phyloP scores from a whole-genome alignment of 177 flowering plant species.

The Vitis hybrid region DNA sequence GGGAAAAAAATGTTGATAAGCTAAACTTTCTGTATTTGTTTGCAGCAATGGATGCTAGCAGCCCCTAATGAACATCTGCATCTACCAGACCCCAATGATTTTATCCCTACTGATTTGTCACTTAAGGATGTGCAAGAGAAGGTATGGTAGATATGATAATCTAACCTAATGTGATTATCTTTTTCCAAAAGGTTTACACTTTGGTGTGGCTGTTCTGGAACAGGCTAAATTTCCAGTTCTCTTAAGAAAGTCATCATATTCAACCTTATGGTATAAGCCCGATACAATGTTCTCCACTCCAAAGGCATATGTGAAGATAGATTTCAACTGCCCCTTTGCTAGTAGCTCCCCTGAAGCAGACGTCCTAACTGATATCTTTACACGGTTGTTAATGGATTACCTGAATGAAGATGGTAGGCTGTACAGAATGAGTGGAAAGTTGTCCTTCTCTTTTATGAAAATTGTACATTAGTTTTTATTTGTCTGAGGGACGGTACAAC shows the following conservation, averaged over 20 bases:
- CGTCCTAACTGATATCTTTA: conserved; percentile 74
- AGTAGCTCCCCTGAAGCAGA: conserved; percentile 76
- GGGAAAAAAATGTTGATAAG: background rate
- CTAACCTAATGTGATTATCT: background rate
- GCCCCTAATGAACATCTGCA: conserved; percentile 71
- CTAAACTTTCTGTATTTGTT: background rate
- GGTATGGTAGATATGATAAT: conserved; percentile 32
- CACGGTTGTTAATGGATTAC: conserved; percentile 80
- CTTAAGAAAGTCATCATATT: conserved; percentile 63
- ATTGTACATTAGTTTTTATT: background rate
- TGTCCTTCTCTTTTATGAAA: background rate
- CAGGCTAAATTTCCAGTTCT: conserved; percentile 70
- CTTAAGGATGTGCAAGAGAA: conserved; percentile 52
- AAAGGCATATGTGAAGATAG: conserved; percentile 80
- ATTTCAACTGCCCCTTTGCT: conserved; percentile 80
- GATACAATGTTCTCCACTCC: conserved; percentile 80
- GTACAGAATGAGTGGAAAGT: background rate
- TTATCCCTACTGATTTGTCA: conserved; percentile 86
- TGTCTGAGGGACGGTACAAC: background rate
- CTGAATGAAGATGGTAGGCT: conserved; percentile 95
- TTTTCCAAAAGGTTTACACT: background rate
- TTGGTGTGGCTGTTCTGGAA: conserved; percentile 11
- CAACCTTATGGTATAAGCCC: conserved; percentile 91
- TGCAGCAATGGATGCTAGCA: conserved; percentile 78
- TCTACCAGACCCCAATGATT: conserved; percentile 74